Base-by-base conservation (phyloP, 306 rosid species). In the Citrullus amarus region DNA sequence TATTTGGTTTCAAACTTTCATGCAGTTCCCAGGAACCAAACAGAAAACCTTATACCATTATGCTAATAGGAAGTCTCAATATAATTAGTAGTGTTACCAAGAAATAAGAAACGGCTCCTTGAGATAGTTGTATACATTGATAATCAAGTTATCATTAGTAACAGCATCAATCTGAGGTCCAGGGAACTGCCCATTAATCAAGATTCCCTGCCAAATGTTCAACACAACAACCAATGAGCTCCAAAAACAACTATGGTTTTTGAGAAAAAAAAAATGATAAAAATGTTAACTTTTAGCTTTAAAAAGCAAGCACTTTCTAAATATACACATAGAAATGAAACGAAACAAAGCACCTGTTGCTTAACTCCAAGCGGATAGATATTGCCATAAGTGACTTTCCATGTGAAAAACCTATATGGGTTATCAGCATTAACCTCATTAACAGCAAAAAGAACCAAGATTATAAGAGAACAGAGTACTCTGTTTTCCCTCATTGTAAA, bases 91-190 rank as follows among this genome's bases (percentile, higher is more conserved):
- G 53, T 60, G 25, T 75, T 86, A 95, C 98, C 98, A 95, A 63
- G 98, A 92, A 76, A 95, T 73, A 80, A 95, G 98, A 81, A 95
- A 83, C 41, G 98, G 98, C 63, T 95, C 97, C 60, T 80, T 82
- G 2, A 95, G 88, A 84, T 89, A 87, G 87, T 95, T 95, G 80
- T 78, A 91, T 9, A 95, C 98, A 76, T 79, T 91, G 83, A 95
- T 88, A 76, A 92, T 84, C 88, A 95, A 83, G 86, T 95, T 95
- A 44, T 91, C 96, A 86, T 95, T 95, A 4, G 99, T 95, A 57
- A 95, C 87, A 63, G 99, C 93, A 17, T 95, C 97, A n/a, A 95
- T 95, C 70, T 95, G 96, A 63, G 99, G 99, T 69, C 99, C 99
- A 1, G 99, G 99, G 81, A 95, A 95, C 83, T 95, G 98, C 12